Evolutionary conservation across 306 rosid species (phyloP).

Genomic region (Fagus crenata): DNA sequence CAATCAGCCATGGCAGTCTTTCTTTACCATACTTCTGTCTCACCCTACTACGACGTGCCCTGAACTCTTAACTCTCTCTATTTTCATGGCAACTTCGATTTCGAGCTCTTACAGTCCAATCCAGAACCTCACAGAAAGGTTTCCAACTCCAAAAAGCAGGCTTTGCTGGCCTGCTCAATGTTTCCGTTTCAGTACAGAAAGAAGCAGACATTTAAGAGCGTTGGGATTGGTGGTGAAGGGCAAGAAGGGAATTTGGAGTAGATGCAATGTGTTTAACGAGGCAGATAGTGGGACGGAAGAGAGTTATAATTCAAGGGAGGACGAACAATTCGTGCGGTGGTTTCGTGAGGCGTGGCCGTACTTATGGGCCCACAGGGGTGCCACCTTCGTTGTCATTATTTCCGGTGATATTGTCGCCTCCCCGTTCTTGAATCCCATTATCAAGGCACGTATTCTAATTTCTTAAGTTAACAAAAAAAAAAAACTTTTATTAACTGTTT

Average conservation of each 20-base stretch:
- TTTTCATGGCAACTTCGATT: slow-evolving; percentile 47
- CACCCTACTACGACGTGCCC: too few species aligned
- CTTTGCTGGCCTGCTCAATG: slow-evolving; percentile 12
- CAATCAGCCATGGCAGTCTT: too few species aligned
- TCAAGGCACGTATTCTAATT: slow-evolving; percentile 58
- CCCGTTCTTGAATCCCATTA: slow-evolving; percentile 68
- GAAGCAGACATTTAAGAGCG: slow-evolving; percentile 8
- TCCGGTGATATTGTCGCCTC: slow-evolving; percentile 81
- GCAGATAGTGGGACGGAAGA: slow-evolving; percentile 37
- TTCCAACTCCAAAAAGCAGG: neutral
- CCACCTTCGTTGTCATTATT: slow-evolving; percentile 75
- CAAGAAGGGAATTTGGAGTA: slow-evolving; percentile 10
- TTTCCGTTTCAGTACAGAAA: slow-evolving; percentile 5
- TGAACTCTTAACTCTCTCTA: neutral
- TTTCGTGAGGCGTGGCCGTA: slow-evolving; percentile 97
- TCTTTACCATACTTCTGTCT: too few species aligned
- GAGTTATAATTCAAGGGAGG: slow-evolving; percentile 54
- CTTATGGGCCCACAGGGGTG: slow-evolving; percentile 79
- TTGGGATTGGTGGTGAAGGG: slow-evolving; percentile 8
- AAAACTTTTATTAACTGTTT: neutral
- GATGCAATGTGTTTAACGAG: slow-evolving; percentile 30
- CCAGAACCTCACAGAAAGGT: slow-evolving; percentile 23
- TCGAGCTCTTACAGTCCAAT: slow-evolving; percentile 25
- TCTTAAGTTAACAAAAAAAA: neutral
- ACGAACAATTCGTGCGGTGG: slow-evolving; percentile 81